phyloP scores from a whole-genome alignment of 2,329 filamentous ascomycete species.

The Paecilomyces sp. region DNA sequence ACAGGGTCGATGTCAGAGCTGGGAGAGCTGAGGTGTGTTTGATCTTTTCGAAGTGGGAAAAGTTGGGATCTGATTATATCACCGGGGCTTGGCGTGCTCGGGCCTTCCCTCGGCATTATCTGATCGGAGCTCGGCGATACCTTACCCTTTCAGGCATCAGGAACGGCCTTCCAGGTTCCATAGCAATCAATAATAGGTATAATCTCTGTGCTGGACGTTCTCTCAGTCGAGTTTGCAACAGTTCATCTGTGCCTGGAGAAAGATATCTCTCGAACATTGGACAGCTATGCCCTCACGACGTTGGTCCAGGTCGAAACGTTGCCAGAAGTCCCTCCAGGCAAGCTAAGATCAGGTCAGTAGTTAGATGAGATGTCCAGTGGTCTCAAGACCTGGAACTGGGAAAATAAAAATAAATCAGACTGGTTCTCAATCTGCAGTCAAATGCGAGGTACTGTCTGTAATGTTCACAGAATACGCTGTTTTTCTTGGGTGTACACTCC shows the following conservation, averaged over 20 bases:
- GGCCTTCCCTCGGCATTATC: constrained; percentile 13
- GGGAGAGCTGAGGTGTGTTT: neutral
- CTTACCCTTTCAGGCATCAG: neutral
- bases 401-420: neutral
- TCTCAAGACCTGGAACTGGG: neutral
- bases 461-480: neutral
- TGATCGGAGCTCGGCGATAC: neutral
- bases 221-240: too few species aligned
- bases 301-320: neutral
- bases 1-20: constrained; percentile 13
- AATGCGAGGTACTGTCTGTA: neutral
- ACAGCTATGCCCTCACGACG: too few species aligned
- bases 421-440: neutral
- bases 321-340: neutral
- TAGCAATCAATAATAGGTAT: too few species aligned
- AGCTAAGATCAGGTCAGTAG: neutral
- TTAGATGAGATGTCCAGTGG: neutral
- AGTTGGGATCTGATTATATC: constrained; percentile 20
- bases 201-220: too few species aligned
- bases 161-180: neutral
- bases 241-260: too few species aligned
- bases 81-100: constrained; percentile 8
- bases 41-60: constrained; percentile 10
- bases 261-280: too few species aligned
- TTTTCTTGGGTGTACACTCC: neutral